These are phyloP conservation scores for Calonectria ilicicola DNA, from an alignment of 2,329 filamentous ascomycete genomes.

Conservation along the genomic window DNA sequence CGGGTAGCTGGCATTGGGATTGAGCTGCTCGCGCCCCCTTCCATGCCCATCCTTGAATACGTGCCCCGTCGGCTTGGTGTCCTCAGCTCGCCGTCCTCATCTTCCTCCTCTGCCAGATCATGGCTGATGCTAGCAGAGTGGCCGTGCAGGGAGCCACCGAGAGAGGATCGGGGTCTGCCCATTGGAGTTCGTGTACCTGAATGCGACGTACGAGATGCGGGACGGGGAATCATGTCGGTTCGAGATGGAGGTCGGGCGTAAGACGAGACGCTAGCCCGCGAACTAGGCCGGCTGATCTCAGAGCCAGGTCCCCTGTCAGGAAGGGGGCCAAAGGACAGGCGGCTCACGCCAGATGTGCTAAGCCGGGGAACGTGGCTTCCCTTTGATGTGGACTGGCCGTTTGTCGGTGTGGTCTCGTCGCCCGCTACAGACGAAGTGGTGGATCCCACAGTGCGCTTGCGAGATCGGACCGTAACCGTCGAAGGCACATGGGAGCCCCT, in stretches of 20 bases:
- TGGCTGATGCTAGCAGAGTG: constrained; percentile 70
- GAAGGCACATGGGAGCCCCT: constrained; percentile 61
- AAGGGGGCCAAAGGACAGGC: constrained; percentile 73
- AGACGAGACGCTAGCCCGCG: constrained; percentile 73
- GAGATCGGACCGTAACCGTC: constrained; percentile 74
- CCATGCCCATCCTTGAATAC: constrained; percentile 61
- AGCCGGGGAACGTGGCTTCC: constrained; percentile 68
- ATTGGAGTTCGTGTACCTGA: constrained; percentile 73
- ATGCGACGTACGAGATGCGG: constrained; percentile 74
- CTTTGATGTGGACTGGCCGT: constrained; percentile 51
- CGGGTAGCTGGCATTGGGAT: constrained; percentile 60
- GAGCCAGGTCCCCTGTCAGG: constrained; percentile 66
- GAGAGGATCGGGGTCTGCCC: constrained; percentile 77
- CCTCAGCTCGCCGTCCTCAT: constrained; percentile 55
- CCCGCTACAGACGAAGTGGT: constrained; percentile 62
- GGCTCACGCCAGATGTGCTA: constrained; percentile 71
- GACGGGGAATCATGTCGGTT: constrained; percentile 68
- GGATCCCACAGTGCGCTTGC: constrained; percentile 74
- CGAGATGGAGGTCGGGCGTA: constrained; percentile 67
- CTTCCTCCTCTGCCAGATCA: constrained; percentile 59
- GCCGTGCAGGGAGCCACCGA: constrained; percentile 72
- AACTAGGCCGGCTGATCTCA: constrained; percentile 72
- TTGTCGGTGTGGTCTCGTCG: constrained; percentile 65
- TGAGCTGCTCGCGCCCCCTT: constrained; percentile 53
- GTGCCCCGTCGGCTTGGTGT: constrained; percentile 69